Evolutionary conservation across 2,329 filamentous ascomycete species (phyloP).

Genomic region (Cercospora sp.): DNA sequence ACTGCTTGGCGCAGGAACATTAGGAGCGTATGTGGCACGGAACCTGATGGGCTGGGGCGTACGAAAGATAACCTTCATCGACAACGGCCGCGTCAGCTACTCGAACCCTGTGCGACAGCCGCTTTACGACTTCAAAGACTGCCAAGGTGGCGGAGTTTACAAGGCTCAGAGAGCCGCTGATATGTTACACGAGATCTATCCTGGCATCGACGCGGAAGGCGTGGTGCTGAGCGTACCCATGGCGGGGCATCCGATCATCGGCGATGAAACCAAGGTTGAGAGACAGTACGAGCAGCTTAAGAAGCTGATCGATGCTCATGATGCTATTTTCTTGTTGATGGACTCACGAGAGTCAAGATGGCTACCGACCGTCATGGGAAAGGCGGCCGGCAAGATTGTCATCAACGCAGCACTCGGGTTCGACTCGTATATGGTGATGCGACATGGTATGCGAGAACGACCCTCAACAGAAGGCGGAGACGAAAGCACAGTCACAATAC

Average conservation of each 20-base stretch:
- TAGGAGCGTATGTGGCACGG: slow-evolving; percentile 90
- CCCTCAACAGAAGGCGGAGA: slow-evolving; percentile 21
- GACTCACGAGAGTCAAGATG: slow-evolving; percentile 95
- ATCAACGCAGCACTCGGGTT: slow-evolving; percentile 96
- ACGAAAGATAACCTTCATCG: slow-evolving; percentile 90
- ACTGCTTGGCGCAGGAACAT: slow-evolving; percentile 84
- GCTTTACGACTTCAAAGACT: slow-evolving; percentile 87
- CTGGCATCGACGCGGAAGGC: slow-evolving; percentile 79
- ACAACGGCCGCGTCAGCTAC: slow-evolving; percentile 89
- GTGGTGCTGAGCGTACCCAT: slow-evolving; percentile 87
- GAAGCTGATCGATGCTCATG: slow-evolving; percentile 76
- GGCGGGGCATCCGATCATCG: slow-evolving; percentile 81
- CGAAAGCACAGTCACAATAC: slow-evolving; percentile 26
- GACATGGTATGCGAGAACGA: slow-evolving; percentile 69
- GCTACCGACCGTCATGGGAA: slow-evolving; percentile 95
- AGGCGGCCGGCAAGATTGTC: slow-evolving; percentile 88
- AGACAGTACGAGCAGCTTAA: slow-evolving; percentile 74
- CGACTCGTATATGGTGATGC: slow-evolving; percentile 96
- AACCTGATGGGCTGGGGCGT: slow-evolving; percentile 96
- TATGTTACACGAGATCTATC: slow-evolving; percentile 81
- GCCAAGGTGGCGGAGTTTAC: slow-evolving; percentile 75
- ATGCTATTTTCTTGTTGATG: slow-evolving; percentile 95
- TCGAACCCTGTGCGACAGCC: slow-evolving; percentile 96
- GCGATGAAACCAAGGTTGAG: slow-evolving; percentile 66
- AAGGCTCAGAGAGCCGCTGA: slow-evolving; percentile 82